A percentile compares a stretch with the other conserved stretches of the same genome.
Conservation (phyloP, 1,139 yeast genomes). For the Candida pseudocylindracea region DNA sequence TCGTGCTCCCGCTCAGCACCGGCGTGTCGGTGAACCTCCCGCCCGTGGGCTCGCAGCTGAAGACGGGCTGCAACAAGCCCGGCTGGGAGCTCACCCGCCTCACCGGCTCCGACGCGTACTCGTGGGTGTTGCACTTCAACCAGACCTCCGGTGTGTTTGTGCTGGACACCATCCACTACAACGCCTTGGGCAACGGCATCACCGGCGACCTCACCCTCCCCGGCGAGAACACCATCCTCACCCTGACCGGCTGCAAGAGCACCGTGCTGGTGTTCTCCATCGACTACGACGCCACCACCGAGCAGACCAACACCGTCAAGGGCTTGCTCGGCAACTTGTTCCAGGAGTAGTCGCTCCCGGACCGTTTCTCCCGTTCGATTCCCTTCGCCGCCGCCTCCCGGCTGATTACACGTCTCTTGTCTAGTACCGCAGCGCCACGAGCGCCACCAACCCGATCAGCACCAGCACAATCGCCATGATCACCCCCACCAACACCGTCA, state of each 20-base stretch:
- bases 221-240: conserved; percentile 10
- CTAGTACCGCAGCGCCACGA: not conserved
- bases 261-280: conserved; percentile 16
- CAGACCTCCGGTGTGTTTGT: conserved; percentile 8
- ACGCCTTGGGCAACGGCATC: conserved; percentile 6
- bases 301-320: conserved; percentile 9
- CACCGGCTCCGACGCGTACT: conserved; percentile 13
- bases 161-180: conserved; percentile 6
- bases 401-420: too few relatives aligned
- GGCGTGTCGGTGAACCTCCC: conserved; percentile 28
- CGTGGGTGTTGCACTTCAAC: conserved; percentile 11
- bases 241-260: conserved; percentile 8
- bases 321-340: conserved; percentile 7
- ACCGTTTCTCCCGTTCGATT: too few relatives aligned
- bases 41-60: conserved; percentile 11
- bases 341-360: too few relatives aligned
- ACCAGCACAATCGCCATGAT: not conserved
- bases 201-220: conserved; percentile 16
- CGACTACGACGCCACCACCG: conserved; percentile 17
- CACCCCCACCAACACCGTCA: not conserved
- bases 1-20: conserved; percentile 18
- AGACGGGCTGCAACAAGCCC: conserved; percentile 13
- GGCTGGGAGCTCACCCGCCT: conserved; percentile 15
- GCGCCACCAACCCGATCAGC: not conserved
- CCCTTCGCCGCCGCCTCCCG: too few relatives aligned